Evolutionary conservation across 2,329 filamentous ascomycete species (phyloP).

Genomic region (Amylocarpus encephaloides): DNA sequence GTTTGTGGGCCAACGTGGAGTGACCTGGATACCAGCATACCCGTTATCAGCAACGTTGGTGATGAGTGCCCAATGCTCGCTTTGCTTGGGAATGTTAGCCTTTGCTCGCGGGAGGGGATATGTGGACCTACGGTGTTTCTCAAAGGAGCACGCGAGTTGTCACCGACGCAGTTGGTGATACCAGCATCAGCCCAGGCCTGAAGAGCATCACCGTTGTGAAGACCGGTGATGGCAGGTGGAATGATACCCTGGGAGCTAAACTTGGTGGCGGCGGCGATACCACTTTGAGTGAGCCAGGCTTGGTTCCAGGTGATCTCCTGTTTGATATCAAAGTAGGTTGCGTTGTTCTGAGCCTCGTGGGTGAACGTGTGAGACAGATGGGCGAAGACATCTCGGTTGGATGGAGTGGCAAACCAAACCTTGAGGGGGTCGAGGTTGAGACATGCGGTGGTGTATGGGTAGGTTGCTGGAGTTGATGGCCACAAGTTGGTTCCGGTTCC

Average conservation of each 20-base stretch:
- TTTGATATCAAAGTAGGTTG: slow-evolving; percentile 48
- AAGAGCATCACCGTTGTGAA: slow-evolving; percentile 56
- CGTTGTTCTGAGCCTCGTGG: slow-evolving; percentile 51
- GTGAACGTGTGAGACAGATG: slow-evolving; percentile 56
- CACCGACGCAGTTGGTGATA: slow-evolving; percentile 52
- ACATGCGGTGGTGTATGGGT: slow-evolving; percentile 32
- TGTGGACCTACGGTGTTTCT: slow-evolving; percentile 37
- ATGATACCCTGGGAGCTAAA: slow-evolving; percentile 50
- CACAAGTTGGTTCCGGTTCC: slow-evolving; percentile 43
- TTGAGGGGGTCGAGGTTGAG: slow-evolving; percentile 41
- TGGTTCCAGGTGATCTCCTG: slow-evolving; percentile 55
- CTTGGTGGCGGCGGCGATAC: slow-evolving; percentile 38
- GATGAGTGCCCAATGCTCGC: slow-evolving; percentile 47
- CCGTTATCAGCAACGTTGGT: slow-evolving; percentile 46
- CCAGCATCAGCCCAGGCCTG: slow-evolving; percentile 51
- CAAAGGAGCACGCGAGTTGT: slow-evolving; percentile 51
- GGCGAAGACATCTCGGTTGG: slow-evolving; percentile 44
- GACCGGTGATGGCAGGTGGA: slow-evolving; percentile 55
- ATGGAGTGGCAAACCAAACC: slow-evolving; percentile 43
- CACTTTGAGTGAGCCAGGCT: slow-evolving; percentile 48
- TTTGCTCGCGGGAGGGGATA: not conserved
- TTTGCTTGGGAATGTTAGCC: slow-evolving; percentile 7
- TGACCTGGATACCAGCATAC: slow-evolving; percentile 48
- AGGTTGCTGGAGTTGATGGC: slow-evolving; percentile 30
- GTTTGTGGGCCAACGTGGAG: slow-evolving; percentile 53